Evolutionary conservation across 2,329 filamentous ascomycete genomes (phyloP), one percentile per base, ranked within the genome.

Genomic region (Epichloe coenophiala): DNA sequence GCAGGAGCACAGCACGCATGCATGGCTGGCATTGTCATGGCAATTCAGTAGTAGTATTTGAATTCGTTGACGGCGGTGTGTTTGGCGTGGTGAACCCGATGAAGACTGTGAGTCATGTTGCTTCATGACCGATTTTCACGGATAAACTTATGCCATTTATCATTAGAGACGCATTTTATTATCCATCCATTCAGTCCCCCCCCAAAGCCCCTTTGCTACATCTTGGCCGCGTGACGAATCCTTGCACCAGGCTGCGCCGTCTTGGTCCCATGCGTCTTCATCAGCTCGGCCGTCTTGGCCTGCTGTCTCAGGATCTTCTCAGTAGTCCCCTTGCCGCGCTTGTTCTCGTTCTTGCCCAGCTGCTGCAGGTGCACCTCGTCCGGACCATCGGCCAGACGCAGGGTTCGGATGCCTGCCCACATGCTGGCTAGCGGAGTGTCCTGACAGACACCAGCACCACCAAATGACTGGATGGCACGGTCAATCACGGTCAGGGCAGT

Each of bases 281-380:
- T 73, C 65, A 91, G 60, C 70, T 82, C 72, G 59, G 78, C 77
- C 15, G 83, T 77, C 71, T 76, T 82, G 60, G 73, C 68, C 64
- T 73, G 76, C 71, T 91, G 86, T 62, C 69, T 72, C 58, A 75
- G 68, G 51, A 89, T 81, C 62, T 76, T 77, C 54, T 74, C 71
- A 42, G 82, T 72, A 45, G 82, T 76, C 57, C 75, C 78, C 56
- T 70, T 64, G 51, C 80, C 83, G 56, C 79, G 77, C 67, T 77
- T 84, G 65, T 88, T 90, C 75, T 93, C 87, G 58, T 88, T 88
- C 58, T 77, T 75, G 15, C 86, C 87, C 72, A 93, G 73, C 71
- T 93, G 87, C 65, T 87, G 74, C 57, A 90, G 69, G 67, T 94
- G 93, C 54, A 97, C 93, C 79, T 98, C 93, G 69, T 98, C 93